Base-by-base conservation (phyloP, 2,329 filamentous ascomycete species). In the Coniochaeta pulveracea region DNA sequence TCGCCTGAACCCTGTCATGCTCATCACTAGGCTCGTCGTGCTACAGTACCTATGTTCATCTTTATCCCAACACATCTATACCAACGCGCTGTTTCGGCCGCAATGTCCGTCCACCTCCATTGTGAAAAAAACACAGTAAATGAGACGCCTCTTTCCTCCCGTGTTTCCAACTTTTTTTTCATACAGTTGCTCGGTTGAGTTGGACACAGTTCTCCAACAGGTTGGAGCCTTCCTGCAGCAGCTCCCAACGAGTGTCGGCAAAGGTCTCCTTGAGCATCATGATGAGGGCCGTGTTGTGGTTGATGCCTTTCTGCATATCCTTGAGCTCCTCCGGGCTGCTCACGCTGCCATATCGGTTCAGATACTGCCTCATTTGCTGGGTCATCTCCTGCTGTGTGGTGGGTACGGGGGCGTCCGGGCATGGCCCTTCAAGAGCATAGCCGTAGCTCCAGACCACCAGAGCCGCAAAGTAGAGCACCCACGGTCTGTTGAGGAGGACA, bases 401-500 rank as follows among this genome's bases (percentile, higher is more conserved):
- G 36, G 82, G 73, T 14, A 61, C 58, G 44, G 57, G 66, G 33
- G 58, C 48, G 4, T 56, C 58, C 6, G 67, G 61, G 37, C 83
- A 73, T 0, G 85, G 72, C 0, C 91, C 91, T 45, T 96, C 91
- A 14, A 93, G 63, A 0, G 89, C 86, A 51, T 78, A 95, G 3
- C 88, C 89, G 48, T 96, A 98, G 39, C 78, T 85, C 91, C 91
- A 98, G 1, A 96, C 83, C 15, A 95, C 85, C 10, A 98, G 67
- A 1, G 80, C 78, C 1, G 91, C 85, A 50, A 94, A 93, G 57
- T 95, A 98, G 33, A 96, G 64, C 9, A 95, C 86, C 89, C 91
- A 98, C 0, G 89, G 85, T 11, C 91, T 71, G 49, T 96, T 93
- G 38, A 96, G 69, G 2, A 95, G 67, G 34, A 86, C 82, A 47